Conservation (phyloP, 352 stramenopile genomes). For the Phytophthora melonis region DNA sequence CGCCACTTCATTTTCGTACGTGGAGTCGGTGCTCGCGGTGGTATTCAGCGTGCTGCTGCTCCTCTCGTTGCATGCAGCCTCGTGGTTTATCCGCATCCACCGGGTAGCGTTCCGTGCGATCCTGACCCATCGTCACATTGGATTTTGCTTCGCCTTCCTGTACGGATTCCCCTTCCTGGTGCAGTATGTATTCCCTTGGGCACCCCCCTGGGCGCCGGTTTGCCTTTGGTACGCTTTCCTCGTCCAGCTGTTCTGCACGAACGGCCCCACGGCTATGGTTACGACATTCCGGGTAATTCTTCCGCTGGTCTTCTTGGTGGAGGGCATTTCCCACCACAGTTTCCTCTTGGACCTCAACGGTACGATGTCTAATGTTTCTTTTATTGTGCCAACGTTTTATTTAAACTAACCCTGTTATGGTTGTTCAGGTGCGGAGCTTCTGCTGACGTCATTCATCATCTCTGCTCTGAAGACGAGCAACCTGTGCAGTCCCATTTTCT, state of each 20-base stretch:
- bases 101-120: constrained; percentile 85
- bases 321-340: constrained; percentile 90
- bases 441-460: constrained; percentile 88
- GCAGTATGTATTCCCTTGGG: constrained; percentile 90
- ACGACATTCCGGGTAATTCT: constrained; percentile 87
- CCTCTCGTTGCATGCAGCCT: constrained; percentile 71
- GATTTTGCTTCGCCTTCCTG: constrained; percentile 88
- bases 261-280: constrained; percentile 84
- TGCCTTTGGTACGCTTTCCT: constrained; percentile 93
- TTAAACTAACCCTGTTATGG: neutral
- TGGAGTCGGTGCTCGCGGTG: constrained; percentile 74
- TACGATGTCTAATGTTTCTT: constrained; percentile 32
- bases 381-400: neutral
- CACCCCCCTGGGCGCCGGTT: constrained; percentile 87
- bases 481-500: constrained; percentile 84
- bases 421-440: constrained; percentile 73
- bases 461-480: constrained; percentile 90
- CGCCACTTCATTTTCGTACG: constrained; percentile 51
- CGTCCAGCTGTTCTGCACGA: constrained; percentile 89
- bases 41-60: constrained; percentile 76
- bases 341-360: constrained; percentile 92
- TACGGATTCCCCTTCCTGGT: constrained; percentile 90
- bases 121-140: constrained; percentile 86
- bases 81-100: constrained; percentile 85
- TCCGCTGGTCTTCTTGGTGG: constrained; percentile 86